phyloP scores from a whole-genome alignment of 305 asterid genomes.

The Rubia occidens region DNA sequence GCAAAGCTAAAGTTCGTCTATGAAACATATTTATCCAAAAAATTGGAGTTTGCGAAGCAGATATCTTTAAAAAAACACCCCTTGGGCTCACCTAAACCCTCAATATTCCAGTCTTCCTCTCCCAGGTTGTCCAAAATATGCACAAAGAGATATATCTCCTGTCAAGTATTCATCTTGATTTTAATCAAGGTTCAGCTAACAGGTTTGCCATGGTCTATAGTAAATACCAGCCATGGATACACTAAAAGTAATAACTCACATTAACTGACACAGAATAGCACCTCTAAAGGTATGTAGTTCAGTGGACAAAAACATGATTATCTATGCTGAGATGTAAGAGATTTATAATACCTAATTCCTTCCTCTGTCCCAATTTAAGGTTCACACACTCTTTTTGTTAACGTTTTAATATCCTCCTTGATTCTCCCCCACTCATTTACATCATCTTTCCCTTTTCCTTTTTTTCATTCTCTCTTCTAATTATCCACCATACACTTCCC shows the following conservation, averaged over 20 bases:
- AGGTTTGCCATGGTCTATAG: background rate
- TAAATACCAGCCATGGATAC: background rate
- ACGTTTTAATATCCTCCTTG: background rate
- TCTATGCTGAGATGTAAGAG: background rate
- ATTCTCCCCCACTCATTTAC: background rate
- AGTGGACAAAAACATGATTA: background rate
- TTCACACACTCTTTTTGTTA: background rate
- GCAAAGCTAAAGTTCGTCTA: background rate
- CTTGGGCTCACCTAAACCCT: background rate
- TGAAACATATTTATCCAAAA: background rate
- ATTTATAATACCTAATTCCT: background rate
- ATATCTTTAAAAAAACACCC: background rate
- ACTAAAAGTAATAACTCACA: background rate
- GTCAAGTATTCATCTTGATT: background rate
- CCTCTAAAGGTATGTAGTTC: background rate
- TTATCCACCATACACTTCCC: background rate
- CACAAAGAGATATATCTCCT: background rate
- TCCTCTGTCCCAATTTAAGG: background rate
- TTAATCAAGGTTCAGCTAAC: conserved; percentile 1
- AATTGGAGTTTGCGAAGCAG: background rate
- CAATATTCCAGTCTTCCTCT: background rate
- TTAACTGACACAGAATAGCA: background rate
- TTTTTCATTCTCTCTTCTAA: background rate
- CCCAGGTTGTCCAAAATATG: background rate
- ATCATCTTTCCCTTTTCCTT: background rate